phyloP scores from a whole-genome alignment of 495 filamentous ascomycete species.

The Talaromyces adpressus region DNA sequence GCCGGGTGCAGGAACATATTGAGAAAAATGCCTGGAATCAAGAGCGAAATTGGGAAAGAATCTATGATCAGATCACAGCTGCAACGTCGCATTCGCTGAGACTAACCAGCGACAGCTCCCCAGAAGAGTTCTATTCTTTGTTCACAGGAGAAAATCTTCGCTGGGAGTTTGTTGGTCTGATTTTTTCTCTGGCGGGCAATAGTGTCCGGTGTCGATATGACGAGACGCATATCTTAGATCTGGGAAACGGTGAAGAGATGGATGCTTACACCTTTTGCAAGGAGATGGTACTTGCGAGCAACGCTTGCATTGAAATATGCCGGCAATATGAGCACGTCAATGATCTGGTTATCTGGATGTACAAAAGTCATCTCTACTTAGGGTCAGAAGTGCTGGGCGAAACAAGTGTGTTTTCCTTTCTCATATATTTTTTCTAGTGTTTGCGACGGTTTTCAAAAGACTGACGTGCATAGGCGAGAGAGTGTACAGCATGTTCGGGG shows the following conservation, averaged over 20 bases:
- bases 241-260: conserved; percentile 4
- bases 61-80: conserved; percentile 3
- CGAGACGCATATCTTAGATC: conserved; percentile 13
- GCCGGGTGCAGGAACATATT: conserved; percentile 2
- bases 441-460: neutral
- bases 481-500: conserved; percentile 40
- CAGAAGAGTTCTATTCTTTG: conserved; percentile 16
- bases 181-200: conserved; percentile 33
- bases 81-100: conserved; percentile 4
- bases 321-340: conserved; percentile 24
- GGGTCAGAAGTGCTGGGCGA: conserved; percentile 30
- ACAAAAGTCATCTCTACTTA: conserved; percentile 20
- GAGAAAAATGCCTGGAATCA: conserved; percentile 1
- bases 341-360: conserved; percentile 25
- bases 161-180: conserved; percentile 44
- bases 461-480: conserved; percentile 13
- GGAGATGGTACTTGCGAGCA: conserved; percentile 15
- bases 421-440: neutral
- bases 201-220: conserved; percentile 15
- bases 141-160: conserved; percentile 38
- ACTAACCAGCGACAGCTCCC: conserved; percentile 2
- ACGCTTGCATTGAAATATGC: conserved; percentile 23
- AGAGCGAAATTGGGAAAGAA: neutral
- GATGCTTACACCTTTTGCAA: conserved; percentile 6
- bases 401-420: conserved; percentile 4